phyloP scores from a whole-genome alignment of 176 grass and related monocot genomes.

The Poa pratensis region DNA sequence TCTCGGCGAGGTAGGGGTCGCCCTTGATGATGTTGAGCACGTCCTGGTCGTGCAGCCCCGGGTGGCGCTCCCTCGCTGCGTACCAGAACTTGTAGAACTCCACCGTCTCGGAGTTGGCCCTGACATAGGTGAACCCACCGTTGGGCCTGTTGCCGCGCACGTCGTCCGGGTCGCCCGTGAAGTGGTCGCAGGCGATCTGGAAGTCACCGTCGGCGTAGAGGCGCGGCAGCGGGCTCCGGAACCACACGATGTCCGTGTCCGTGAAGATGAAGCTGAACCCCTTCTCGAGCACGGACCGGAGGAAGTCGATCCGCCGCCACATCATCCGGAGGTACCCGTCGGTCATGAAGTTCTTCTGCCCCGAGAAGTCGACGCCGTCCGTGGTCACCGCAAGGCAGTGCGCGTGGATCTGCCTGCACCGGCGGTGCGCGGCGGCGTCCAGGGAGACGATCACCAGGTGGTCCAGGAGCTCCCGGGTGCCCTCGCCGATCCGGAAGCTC shows the following conservation, averaged over 20 bases:
- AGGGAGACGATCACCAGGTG: slow-evolving; percentile 73
- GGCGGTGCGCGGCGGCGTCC: slow-evolving; percentile 52
- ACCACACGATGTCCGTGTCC: slow-evolving; percentile 75
- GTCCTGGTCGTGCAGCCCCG: slow-evolving; percentile 60
- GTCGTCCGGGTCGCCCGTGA: slow-evolving; percentile 54
- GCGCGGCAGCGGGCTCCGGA: slow-evolving; percentile 63
- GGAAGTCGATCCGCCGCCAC: slow-evolving; percentile 66
- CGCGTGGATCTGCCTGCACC: slow-evolving; percentile 56
- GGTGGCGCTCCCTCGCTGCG: slow-evolving; percentile 34
- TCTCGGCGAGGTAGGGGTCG: slow-evolving; percentile 39
- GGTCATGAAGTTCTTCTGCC: slow-evolving; percentile 62
- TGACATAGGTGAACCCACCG: slow-evolving; percentile 59
- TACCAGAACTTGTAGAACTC: slow-evolving; percentile 60
- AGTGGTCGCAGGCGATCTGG: slow-evolving; percentile 69
- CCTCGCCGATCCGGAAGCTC: slow-evolving; percentile 70
- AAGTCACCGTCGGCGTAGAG: slow-evolving; percentile 48
- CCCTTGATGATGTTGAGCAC: slow-evolving; percentile 67
- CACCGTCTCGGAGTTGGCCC: slow-evolving; percentile 49
- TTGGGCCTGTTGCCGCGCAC: slow-evolving; percentile 52
- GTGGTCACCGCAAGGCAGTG: slow-evolving; percentile 62
- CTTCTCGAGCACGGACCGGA: slow-evolving; percentile 60
- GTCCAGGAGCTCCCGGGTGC: slow-evolving; percentile 57
- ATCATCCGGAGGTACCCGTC: slow-evolving; percentile 74
- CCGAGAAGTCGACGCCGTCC: slow-evolving; percentile 59
- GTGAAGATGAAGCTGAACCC: slow-evolving; percentile 88